phyloP scores from a whole-genome alignment of 805 yeast genomes.

The Myxozyma sirexii region DNA sequence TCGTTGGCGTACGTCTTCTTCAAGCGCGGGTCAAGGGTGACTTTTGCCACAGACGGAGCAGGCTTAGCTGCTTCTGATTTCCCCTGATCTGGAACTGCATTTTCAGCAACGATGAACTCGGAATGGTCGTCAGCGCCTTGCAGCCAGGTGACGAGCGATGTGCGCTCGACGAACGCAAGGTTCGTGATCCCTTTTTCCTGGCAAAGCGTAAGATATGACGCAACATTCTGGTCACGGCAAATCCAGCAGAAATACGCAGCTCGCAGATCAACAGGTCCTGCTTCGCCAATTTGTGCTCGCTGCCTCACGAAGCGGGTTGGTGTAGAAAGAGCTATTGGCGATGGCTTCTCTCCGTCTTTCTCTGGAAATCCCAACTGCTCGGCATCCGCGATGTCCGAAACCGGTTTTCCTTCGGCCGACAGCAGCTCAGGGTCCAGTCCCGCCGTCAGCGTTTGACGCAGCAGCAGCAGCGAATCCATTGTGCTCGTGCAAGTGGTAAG shows the following conservation, averaged over 20 bases:
- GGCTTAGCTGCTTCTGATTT: background rate
- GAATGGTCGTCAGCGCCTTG: constrained; percentile 59
- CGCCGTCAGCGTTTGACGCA: constrained; percentile 42
- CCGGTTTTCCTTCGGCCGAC: constrained; percentile 35
- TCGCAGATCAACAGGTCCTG: constrained; percentile 47
- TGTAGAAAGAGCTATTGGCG: constrained; percentile 47
- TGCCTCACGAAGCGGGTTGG: constrained; percentile 61
- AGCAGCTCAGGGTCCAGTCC: constrained; percentile 37
- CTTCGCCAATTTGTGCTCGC: constrained; percentile 45
- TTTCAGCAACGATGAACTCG: constrained; percentile 25
- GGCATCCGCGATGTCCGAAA: constrained; percentile 47
- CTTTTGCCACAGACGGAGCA: background rate
- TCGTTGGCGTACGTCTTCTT: constrained; percentile 52
- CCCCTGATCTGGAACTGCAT: background rate
- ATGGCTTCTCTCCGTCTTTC: constrained; percentile 30
- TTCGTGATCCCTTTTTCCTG: constrained; percentile 64
- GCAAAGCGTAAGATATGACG: constrained; percentile 79
- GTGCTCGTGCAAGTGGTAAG: background rate
- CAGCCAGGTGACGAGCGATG: constrained; percentile 81
- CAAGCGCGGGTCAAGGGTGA: constrained; percentile 54
- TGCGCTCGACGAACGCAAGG: constrained; percentile 79
- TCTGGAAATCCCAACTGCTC: constrained; percentile 39
- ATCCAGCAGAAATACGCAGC: constrained; percentile 79
- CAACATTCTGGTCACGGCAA: constrained; percentile 68
- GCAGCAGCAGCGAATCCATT: constrained; percentile 39